Conservation (phyloP, 1,284 basidiomycete species). For the Trichosporon ovoides region DNA sequence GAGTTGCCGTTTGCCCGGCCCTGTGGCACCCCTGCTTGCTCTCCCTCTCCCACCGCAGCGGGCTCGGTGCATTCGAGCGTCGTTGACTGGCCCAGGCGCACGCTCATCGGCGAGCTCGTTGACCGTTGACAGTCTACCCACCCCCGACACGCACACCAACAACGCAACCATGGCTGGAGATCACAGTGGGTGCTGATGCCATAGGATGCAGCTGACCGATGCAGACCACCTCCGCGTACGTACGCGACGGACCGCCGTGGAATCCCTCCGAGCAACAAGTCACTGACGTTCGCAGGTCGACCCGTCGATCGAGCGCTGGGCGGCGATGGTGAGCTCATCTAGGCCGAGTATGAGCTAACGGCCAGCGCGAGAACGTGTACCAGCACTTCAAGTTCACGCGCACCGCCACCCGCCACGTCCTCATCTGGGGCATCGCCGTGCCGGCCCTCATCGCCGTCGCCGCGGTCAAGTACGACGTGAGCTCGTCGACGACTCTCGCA, state of each 20-base stretch:
- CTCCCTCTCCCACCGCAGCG: no score
- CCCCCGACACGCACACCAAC: background rate
- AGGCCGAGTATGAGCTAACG: background rate
- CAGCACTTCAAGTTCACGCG: constrained; percentile 71
- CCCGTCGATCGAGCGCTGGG: constrained; percentile 74
- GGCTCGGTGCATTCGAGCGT: background rate
- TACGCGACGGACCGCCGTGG: background rate
- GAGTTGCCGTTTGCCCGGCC: constrained; percentile 3
- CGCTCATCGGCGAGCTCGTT: constrained; percentile 3
- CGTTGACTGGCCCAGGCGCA: constrained; percentile 1
- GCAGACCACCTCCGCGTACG: constrained; percentile 41
- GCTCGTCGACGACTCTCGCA: constrained; percentile 9
- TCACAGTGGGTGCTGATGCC: constrained; percentile 5
- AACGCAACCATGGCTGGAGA: constrained; percentile 32
- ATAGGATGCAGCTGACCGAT: background rate
- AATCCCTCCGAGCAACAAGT: background rate
- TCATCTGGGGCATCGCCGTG: constrained; percentile 36
- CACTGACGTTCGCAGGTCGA: constrained; percentile 56
- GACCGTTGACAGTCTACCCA: background rate
- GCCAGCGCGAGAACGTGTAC: constrained; percentile 71
- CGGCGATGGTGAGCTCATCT: constrained; percentile 58
- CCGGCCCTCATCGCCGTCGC: constrained; percentile 36
- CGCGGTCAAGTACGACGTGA: constrained; percentile 36
- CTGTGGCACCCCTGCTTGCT: background rate
- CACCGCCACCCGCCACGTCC: constrained; percentile 50